Evolutionary conservation across 192 early-diverging fungal species (phyloP).

Genomic region (Coemansia reversa): DNA sequence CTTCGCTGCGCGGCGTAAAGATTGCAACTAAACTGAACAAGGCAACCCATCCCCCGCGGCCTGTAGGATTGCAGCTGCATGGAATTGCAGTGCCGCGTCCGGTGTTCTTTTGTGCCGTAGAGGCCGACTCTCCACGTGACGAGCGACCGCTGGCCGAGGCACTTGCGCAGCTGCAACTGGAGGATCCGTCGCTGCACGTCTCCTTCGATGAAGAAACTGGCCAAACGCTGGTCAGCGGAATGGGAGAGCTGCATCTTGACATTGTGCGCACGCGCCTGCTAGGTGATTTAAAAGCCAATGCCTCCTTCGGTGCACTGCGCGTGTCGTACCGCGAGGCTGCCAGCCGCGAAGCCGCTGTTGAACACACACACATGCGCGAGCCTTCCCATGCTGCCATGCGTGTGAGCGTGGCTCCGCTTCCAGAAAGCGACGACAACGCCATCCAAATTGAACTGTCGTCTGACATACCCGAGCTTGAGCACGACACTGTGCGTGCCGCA

Average conservation of each 20-base stretch:
- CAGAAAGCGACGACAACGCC: conserved; percentile 12
- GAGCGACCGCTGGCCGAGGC: conserved; percentile 72
- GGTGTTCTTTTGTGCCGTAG: conserved; percentile 79
- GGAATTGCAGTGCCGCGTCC: conserved; percentile 81
- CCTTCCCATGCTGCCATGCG: conserved; percentile 61
- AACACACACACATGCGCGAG: conserved; percentile 67
- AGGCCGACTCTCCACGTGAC: conserved; percentile 74
- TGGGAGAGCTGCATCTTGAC: conserved; percentile 95
- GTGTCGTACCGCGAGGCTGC: conserved; percentile 86
- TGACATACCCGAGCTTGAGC: not conserved
- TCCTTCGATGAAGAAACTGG: conserved; percentile 79
- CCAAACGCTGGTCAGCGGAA: conserved; percentile 83
- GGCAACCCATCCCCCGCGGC: not conserved
- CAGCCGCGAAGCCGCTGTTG: conserved; percentile 28
- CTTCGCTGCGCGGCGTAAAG: conserved; percentile 8
- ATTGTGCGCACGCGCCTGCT: conserved; percentile 81
- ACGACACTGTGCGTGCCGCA: conserved; percentile 48
- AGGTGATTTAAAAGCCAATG: conserved; percentile 75
- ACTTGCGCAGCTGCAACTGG: conserved; percentile 69
- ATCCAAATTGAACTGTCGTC: conserved; percentile 21
- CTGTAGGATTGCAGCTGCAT: conserved; percentile 59
- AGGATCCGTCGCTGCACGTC: conserved; percentile 85
- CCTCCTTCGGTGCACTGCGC: conserved; percentile 79
- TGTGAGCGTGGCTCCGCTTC: conserved; percentile 57
- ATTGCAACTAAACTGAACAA: conserved; percentile 14